These are phyloP conservation scores for Petunia hybrid DNA, from an alignment of 305 asterid genomes.

Conservation along the genomic window DNA sequence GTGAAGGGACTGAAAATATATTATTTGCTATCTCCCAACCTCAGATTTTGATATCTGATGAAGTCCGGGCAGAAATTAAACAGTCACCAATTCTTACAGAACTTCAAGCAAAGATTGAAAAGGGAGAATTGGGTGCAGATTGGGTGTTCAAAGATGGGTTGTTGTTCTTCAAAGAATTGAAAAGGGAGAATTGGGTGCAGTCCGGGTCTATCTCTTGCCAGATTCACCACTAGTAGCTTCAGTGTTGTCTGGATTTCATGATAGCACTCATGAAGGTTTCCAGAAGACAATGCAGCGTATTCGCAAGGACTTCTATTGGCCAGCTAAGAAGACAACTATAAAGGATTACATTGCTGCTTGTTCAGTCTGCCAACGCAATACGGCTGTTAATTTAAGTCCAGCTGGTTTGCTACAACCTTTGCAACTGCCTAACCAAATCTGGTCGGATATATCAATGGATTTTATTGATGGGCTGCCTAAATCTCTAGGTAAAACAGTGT, in stretches of 20 bases:
- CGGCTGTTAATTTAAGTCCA: neutral
- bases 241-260: too few species aligned
- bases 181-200: too few species aligned
- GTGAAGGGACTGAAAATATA: neutral
- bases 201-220: too few species aligned
- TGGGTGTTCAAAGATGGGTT: neutral
- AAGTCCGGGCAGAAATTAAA: neutral
- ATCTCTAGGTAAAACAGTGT: neutral
- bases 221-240: too few species aligned
- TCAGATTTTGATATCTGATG: neutral
- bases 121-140: neutral
- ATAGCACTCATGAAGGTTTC: too few species aligned
- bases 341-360: neutral
- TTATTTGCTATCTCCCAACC: neutral
- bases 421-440: neutral
- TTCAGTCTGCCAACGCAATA: conserved; percentile 12
- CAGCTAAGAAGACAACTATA: neutral
- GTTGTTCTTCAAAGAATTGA: neutral
- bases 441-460: conserved; percentile 25
- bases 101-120: neutral
- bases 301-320: neutral
- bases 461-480: neutral
- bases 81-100: neutral
- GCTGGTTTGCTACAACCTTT: neutral
- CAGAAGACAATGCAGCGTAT: neutral